These are phyloP conservation scores for Ceratocystis papillata DNA, from an alignment of 2,329 filamentous ascomycete species.

Conservation along the genomic window DNA sequence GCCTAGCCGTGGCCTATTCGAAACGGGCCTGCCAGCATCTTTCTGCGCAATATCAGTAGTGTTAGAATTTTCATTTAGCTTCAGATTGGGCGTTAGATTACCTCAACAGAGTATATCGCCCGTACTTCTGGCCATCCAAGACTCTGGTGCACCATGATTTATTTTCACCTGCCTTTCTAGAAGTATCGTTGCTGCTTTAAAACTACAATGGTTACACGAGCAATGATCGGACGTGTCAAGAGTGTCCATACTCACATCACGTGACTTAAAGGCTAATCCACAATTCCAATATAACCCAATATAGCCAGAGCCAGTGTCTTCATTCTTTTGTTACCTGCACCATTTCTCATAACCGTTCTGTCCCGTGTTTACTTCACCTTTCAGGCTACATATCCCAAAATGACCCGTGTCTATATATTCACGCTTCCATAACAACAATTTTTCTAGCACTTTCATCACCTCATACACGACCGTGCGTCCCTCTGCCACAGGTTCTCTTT, in stretches of 20 bases:
- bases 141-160: not conserved
- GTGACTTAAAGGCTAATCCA: not conserved
- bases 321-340: not conserved
- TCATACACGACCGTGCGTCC: too few relatives aligned
- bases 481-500: too few relatives aligned
- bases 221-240: not conserved
- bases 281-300: not conserved
- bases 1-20: not conserved
- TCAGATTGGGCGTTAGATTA: not conserved
- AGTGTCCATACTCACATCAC: not conserved
- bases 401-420: too few relatives aligned
- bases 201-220: not conserved
- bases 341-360: too few relatives aligned
- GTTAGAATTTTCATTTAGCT: not conserved
- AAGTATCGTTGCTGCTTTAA: not conserved
- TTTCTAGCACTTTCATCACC: too few relatives aligned
- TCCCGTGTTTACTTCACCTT: too few relatives aligned
- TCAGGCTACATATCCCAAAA: too few relatives aligned
- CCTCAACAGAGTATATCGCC: constrained; percentile 5
- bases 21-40: not conserved
- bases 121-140: constrained; percentile 4
- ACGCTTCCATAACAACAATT: too few relatives aligned
- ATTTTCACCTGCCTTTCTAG: not conserved
- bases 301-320: not conserved
- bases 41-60: not conserved